Conservation (phyloP, 2,329 filamentous ascomycete genomes). For the Whalleya microplaca region DNA sequence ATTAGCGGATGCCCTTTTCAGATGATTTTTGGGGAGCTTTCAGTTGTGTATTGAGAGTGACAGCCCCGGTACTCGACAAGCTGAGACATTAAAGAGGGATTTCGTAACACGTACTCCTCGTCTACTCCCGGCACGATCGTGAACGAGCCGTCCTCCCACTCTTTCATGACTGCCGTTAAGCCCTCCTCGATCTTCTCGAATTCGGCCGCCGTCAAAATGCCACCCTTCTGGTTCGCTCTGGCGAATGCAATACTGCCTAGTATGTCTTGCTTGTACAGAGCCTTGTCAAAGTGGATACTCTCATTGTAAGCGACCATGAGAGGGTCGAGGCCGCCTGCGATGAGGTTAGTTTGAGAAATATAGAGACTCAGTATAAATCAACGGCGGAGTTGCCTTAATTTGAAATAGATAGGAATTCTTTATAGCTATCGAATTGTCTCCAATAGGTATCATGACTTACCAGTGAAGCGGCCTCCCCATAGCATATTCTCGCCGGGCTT, state of each 20-base stretch:
- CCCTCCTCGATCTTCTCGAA: slow-evolving; percentile 76
- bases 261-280: slow-evolving; percentile 81
- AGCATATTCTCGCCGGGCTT: slow-evolving; percentile 64
- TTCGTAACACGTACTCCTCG: slow-evolving; percentile 45
- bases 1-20: no score
- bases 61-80: no score
- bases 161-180: slow-evolving; percentile 58
- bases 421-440: no score
- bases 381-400: no score
- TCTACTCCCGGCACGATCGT: slow-evolving; percentile 55
- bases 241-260: slow-evolving; percentile 81
- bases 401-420: no score
- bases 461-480: slow-evolving; percentile 56
- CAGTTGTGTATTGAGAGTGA: no score
- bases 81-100: no score
- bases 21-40: no score
- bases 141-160: slow-evolving; percentile 58
- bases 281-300: slow-evolving; percentile 76
- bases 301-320: slow-evolving; percentile 87
- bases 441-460: slow-evolving; percentile 37
- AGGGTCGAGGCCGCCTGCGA: slow-evolving; percentile 75
- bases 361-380: not conserved
- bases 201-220: slow-evolving; percentile 74
- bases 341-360: slow-evolving; percentile 30
- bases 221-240: slow-evolving; percentile 74